Evolutionary conservation across 768 basidiomycete species (phyloP).

Genomic region (Pleurotus giganteus): DNA sequence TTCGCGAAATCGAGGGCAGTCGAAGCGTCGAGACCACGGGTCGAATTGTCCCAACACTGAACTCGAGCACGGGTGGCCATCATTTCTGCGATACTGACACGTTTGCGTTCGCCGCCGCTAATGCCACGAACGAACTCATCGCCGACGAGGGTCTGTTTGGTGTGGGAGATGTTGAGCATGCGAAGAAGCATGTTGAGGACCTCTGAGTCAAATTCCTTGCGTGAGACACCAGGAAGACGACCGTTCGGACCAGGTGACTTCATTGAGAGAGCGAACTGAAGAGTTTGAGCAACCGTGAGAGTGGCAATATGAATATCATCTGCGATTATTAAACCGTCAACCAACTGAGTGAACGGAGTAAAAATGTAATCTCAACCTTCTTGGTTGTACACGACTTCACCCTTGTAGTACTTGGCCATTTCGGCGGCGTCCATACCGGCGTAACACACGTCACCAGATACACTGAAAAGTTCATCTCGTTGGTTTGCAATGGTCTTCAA

Average conservation of each 20-base stretch:
- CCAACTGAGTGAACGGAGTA: constrained; percentile 7
- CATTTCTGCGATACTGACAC: constrained; percentile 84
- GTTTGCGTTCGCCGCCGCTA: constrained; percentile 78
- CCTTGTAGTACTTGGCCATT: constrained; percentile 75
- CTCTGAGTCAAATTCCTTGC: constrained; percentile 53
- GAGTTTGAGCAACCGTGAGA: constrained; percentile 75
- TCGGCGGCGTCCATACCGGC: constrained; percentile 75
- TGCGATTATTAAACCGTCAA: constrained; percentile 19
- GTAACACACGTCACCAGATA: constrained; percentile 76
- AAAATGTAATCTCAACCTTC: no score
- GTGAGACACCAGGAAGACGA: constrained; percentile 64
- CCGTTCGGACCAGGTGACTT: constrained; percentile 70
- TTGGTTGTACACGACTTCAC: constrained; percentile 78
- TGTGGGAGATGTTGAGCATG: constrained; percentile 86
- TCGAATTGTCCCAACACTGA: constrained; percentile 84
- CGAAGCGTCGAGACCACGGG: constrained; percentile 79
- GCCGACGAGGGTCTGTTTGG: constrained; percentile 75
- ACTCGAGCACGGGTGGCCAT: constrained; percentile 79
- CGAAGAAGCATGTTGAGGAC: constrained; percentile 63
- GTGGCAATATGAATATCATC: constrained; percentile 85
- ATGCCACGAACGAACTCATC: constrained; percentile 84
- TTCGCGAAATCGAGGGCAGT: constrained; percentile 87
- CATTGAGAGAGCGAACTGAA: constrained; percentile 71
- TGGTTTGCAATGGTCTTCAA: constrained; percentile 81
- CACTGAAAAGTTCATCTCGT: constrained; percentile 57